These are phyloP conservation scores for Atkinsonella texensis DNA, from an alignment of 2,329 filamentous ascomycete genomes.

Conservation along the genomic window DNA sequence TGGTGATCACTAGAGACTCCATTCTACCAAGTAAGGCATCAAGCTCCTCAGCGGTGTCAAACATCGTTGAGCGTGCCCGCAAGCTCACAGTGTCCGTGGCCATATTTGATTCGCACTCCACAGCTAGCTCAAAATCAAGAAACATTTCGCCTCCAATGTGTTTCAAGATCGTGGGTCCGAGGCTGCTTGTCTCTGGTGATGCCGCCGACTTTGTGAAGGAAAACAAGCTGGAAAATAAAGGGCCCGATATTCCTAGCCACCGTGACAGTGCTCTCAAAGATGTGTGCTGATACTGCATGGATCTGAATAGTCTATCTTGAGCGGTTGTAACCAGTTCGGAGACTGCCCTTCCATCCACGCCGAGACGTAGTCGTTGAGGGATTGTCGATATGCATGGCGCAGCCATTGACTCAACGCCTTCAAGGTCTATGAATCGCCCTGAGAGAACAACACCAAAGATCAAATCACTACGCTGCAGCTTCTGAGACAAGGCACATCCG, in stretches of 20 bases:
- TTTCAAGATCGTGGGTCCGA: background rate
- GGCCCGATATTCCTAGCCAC: background rate
- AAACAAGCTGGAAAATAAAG: background rate
- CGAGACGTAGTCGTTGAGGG: slow-evolving; percentile 19
- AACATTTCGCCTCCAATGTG: background rate
- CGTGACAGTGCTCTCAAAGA: background rate
- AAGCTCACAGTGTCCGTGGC: background rate
- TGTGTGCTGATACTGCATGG: background rate
- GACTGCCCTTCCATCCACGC: background rate
- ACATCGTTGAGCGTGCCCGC: background rate
- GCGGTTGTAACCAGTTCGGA: background rate
- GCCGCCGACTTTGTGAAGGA: background rate
- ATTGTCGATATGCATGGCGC: slow-evolving; percentile 25
- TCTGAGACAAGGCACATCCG: slow-evolving; percentile 20
- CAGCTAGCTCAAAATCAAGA: background rate
- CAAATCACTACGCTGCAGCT: slow-evolving; percentile 2
- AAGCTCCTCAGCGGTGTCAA: background rate
- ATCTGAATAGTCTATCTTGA: background rate
- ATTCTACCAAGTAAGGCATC: background rate
- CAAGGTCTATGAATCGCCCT: slow-evolving; percentile 9
- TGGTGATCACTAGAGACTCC: background rate
- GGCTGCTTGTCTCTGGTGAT: background rate
- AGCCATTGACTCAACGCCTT: slow-evolving; percentile 19
- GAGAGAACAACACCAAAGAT: slow-evolving; percentile 6
- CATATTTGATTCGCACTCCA: background rate